Base-by-base conservation (phyloP, 495 filamentous ascomycete genomes). In the Aspergillus ellipticus region DNA sequence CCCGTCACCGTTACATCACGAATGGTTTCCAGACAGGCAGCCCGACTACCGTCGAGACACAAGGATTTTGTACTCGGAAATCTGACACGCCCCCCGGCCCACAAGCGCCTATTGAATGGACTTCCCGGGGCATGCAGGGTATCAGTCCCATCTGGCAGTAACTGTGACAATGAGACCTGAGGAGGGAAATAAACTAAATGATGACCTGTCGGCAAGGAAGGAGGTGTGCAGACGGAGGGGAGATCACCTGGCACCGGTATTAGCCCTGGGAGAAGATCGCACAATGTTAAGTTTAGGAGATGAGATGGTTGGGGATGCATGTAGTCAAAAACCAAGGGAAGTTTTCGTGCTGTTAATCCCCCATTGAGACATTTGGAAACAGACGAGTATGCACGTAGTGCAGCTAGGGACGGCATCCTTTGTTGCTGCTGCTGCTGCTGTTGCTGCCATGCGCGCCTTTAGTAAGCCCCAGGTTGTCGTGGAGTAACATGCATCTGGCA, bases 111-210 rank as follows among this genome's bases (percentile, higher is more conserved):
- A 41, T 74, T 76, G 54, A 85, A 92, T 3, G 86, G 84, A 1
- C 51, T 48, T 1, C 86, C 86, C 0, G 90, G 90, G 35, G 73
- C 81, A 56, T 91, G 88, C 8, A 82, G 72, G 4, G 73, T 74
- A 62, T 94, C 90, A 0, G 88, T 89, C 35, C 90, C 89, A 64
- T 95, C 90, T 3, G 73, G 69, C 2, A 87, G 75, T n/a, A 93
- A 72, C 16, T 79, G 59, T 20, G 76, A 78, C 49, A 80, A 64
- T 2, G 76, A 73, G 29, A 82, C 72, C 57, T 84, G 80, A 0
- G 85, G 78, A 22, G 88, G 85, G 66, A 90, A 92, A 70, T 92
- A 89, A 49, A 87, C 78, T 22, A 90, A 69, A 60, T 93, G 89
- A 60, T 75, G 75, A 33, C 76, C 81, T 15, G 71, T 63, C 56